Evolutionary conservation across 768 basidiomycete genomes (phyloP), one percentile per base, ranked within the genome.

Genomic region (Scleroderma bovista): DNA sequence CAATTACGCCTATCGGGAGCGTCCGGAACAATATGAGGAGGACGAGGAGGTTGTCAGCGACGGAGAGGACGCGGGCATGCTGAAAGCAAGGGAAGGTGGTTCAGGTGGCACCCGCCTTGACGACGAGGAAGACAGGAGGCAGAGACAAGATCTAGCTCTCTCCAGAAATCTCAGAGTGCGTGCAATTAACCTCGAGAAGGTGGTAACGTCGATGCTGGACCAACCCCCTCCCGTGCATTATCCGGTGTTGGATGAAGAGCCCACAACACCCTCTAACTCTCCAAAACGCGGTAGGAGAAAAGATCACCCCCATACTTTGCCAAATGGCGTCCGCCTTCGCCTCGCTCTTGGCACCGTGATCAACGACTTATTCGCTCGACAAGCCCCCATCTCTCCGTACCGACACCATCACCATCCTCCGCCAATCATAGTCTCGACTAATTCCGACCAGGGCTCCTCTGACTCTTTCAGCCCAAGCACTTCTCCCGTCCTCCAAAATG

Each of bases 151-250:
- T 59, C 66, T 88, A 1, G 58, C 64, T 5, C 74, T 88, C 20
- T 88, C 89, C 3, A 72, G 81, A 22, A 73, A 64, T 45, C 76
- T 90, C 31, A 74, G 86, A 48, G 71, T 88, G 24, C 81, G 86
- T 24, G 86, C 90, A 1, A 87, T 91, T 55, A 84, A 85, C 12
- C 75, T 92, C 17, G 90, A 92, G 65, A 90, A 88, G 60, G 87
- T 92, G 38, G 77, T 88, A 44, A 81, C 78, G 1, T 76, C 83
- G 40, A 90, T 92, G 87, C 78, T 92, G 13, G 81, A 82, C 48
- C 87, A 90, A 54, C 84, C 86, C 0, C 88, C 88, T 2, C 77
- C 80, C 1, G 66, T 81, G 12, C 79, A 80, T 36, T 17, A 45
- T 29, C 78, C 80, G 4, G 67, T 75, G 32, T 73, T 77, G 37